Percentiles rank a stretch among this genome's conserved stretches.
These are phyloP conservation scores for Spiromastix sp. DNA, from an alignment of 2,329 filamentous ascomycete species.

Conservation along the genomic window DNA sequence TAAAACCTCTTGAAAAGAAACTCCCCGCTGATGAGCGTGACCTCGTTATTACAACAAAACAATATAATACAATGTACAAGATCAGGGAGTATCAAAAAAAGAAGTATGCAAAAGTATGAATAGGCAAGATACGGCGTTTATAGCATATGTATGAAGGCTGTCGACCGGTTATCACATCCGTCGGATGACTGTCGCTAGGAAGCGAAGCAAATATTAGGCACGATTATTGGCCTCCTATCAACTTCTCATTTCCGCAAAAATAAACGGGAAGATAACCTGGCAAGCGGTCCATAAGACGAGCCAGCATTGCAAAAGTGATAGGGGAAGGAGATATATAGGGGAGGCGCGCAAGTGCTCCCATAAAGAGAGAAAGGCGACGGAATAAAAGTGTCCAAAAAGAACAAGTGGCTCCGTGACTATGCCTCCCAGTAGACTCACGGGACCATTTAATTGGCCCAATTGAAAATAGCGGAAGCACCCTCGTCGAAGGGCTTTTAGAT, in stretches of 20 bases:
- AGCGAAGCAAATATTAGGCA: too few species aligned
- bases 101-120: too few species aligned
- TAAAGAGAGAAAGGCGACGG: slow-evolving; percentile 79
- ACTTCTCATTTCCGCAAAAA: slow-evolving; percentile 55
- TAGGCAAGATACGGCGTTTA: too few species aligned
- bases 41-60: too few species aligned
- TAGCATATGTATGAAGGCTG: too few species aligned
- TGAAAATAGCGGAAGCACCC: slow-evolving; percentile 94
- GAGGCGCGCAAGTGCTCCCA: slow-evolving; percentile 53
- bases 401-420: slow-evolving; percentile 66
- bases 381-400: slow-evolving; percentile 88
- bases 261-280: slow-evolving; percentile 71
- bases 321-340: slow-evolving; percentile 47
- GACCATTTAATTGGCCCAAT: slow-evolving; percentile 61
- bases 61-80: too few species aligned
- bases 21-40: too few species aligned
- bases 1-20: too few species aligned
- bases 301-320: slow-evolving; percentile 55
- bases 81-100: too few species aligned
- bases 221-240: too few species aligned
- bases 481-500: slow-evolving; percentile 69
- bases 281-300: slow-evolving; percentile 71
- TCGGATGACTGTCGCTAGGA: too few species aligned
- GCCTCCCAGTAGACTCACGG: slow-evolving; percentile 70
- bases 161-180: too few species aligned